Base-by-base conservation (phyloP, 176 grass and related monocot species). In the Aegilops umbellulata region DNA sequence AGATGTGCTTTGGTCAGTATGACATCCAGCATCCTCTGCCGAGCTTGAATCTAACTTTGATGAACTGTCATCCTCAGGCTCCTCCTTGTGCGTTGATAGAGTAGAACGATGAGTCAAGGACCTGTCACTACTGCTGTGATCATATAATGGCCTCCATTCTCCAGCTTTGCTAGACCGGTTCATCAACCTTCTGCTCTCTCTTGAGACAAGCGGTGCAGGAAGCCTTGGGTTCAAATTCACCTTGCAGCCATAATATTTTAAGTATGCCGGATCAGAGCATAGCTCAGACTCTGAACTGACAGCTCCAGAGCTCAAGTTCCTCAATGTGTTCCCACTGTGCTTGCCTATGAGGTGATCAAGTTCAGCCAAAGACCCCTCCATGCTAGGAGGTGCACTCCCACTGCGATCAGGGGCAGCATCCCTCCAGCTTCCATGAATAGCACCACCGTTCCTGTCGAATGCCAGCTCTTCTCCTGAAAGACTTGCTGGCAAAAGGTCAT, bases 321-420 rank as follows among this genome's bases (percentile, higher is more conserved):
- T 75, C 64, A 94, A 90, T 76, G 65, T 67, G 34, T 65, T 86
- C 64, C 73, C 82, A 86, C 64, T 82, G 23, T 88, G 83, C 10
- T 84, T 88, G 24, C 80, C 67, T 65, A 83, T 87, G 49, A 92
- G 77, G 83, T 88, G 82, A 42, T 74, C 80, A 81, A 95, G 82
- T 75, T 94, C 82, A 83, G 64, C 87, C 68, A 87, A 88, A 63
- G 96, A 98, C 19, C 92, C 96, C 84, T 95, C 93, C 90, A 98
- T 95, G 82, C 85, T 95, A 62, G 96, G 96, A 13, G 96, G 96
- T 42, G 96, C 96, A 34, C 96, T 98, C 77, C 90, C 96, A 76
- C 96, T 91, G 16, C 92, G 89, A 86, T 79, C 88, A 23, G 85
- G 93, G 14, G 87, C 73, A 42, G 83, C 72, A n/a, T 89, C 81